These are phyloP conservation scores for Starmera dryadoides DNA, from an alignment of 805 yeast genomes.

Conservation along the genomic window DNA sequence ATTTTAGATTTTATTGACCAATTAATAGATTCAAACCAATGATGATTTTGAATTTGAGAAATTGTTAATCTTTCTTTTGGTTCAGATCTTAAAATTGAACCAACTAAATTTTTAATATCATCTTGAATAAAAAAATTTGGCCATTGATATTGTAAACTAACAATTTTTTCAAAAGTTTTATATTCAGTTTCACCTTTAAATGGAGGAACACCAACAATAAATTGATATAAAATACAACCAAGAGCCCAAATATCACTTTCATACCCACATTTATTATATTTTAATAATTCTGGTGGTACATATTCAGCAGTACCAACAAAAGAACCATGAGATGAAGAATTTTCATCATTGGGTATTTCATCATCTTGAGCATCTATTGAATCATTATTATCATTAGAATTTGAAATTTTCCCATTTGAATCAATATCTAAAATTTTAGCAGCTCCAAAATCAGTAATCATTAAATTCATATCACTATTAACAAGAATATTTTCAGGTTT, in stretches of 20 bases:
- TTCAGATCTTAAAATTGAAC: constrained; percentile 58
- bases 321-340: constrained; percentile 35
- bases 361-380: constrained; percentile 6
- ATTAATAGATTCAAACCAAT: constrained; percentile 61
- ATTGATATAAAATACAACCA: constrained; percentile 91
- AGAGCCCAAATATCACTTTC: constrained; percentile 96
- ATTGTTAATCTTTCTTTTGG: constrained; percentile 61
- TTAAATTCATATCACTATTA: constrained; percentile 52
- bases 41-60: constrained; percentile 51
- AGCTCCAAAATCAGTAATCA: constrained; percentile 81
- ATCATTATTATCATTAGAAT: constrained; percentile 56
- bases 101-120: constrained; percentile 57
- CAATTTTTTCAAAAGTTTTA: constrained; percentile 77
- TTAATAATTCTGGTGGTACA: constrained; percentile 74
- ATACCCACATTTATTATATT: constrained; percentile 35
- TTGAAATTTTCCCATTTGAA: constrained; percentile 46
- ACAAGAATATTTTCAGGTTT: constrained; percentile 78
- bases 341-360: not conserved
- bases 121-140: constrained; percentile 59
- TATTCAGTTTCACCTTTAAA: constrained; percentile 81
- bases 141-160: constrained; percentile 65
- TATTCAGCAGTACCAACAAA: constrained; percentile 92
- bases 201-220: constrained; percentile 91
- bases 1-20: constrained; percentile 60
- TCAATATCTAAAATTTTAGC: constrained; percentile 59